Conservation (phyloP, 1,284 basidiomycete genomes). For the Thelephora terrestris region DNA sequence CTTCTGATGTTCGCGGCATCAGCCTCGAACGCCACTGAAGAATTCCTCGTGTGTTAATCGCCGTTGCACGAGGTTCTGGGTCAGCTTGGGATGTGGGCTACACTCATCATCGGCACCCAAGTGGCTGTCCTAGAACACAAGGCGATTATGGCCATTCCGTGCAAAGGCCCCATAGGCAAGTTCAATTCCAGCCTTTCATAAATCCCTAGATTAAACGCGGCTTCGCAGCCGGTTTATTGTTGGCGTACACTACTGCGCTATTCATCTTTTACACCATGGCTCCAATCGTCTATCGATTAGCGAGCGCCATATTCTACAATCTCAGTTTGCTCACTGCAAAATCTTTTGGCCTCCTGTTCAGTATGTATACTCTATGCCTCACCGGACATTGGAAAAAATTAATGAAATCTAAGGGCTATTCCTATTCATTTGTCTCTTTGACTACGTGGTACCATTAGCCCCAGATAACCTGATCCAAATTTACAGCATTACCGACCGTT, state of each 20-base stretch:
- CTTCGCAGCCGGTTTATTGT: constrained; percentile 51
- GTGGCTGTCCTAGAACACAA: constrained; percentile 67
- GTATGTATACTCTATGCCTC: constrained; percentile 17
- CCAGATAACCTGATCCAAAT: constrained; percentile 1
- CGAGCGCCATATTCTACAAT: constrained; percentile 78
- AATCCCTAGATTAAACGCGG: not conserved
- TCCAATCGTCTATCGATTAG: constrained; percentile 71
- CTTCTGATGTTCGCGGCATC: not conserved
- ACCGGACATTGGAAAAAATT: not conserved
- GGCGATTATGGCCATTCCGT: constrained; percentile 50
- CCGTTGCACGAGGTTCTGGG: constrained; percentile 83
- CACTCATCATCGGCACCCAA: constrained; percentile 69
- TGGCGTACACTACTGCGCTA: constrained; percentile 75
- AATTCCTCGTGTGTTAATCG: constrained; percentile 70
- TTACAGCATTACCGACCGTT: constrained; percentile 64
- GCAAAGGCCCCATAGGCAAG: constrained; percentile 56
- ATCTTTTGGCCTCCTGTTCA: constrained; percentile 79
- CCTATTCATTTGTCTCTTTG: constrained; percentile 43
- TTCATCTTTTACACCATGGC: constrained; percentile 75
- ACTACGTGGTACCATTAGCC: not conserved
- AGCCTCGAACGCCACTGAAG: constrained; percentile 84
- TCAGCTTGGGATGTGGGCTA: constrained; percentile 77
- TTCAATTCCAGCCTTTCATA: constrained; percentile 2
- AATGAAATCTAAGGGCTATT: constrained; percentile 38
- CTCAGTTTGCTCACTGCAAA: constrained; percentile 74